Evolutionary conservation across 495 filamentous ascomycete species (phyloP), one percentile per base, ranked within the genome.

Genomic region (Pyrenula massariospora): DNA sequence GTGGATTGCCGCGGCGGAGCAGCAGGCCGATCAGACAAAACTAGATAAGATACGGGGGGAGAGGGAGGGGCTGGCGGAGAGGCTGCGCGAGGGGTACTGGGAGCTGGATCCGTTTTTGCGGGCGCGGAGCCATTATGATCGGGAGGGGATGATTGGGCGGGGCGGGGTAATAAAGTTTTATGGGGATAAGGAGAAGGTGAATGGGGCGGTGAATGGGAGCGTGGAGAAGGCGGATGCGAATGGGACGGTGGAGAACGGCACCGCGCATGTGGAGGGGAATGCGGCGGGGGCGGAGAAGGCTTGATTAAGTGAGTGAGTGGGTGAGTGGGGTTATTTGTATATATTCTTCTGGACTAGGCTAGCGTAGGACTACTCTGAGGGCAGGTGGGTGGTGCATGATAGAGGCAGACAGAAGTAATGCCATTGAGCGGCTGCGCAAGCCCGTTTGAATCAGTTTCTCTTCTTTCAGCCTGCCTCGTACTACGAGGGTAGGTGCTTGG

Each of bases 51-150:
- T 78, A 52, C 65, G 66, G 52, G 67, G 69, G 62, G 69, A 68
- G 57, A 71, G 87, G 53, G 67, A 75, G 22, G 63, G 67, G 24
- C 57, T 91, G 10, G 83, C 83, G 12, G 78, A 77, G 55, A 67
- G 77, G 54, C 66, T 96, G 57, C 74, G 80, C 25, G 74, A 76
- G 36, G 87, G 89, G 55, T 97, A 98, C 70, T 98, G 94, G 93
- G 60, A 73, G 11, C 63, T 91, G 8, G 89, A 93, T 65, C 86
- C 85, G 0, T 90, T 91, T 65, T 53, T 91, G 22, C 76, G 89
- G 15, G 84, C 86, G 48, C 75, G 83, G 61, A 84, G 83, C 11
- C 68, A 82, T 22, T 94, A 94, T 59, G 89, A 95, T 65, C 76
- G 89, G 58, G 74, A 77, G 10, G 84, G 88, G 1, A 74, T 93